Conservation (phyloP, 192 early-diverging fungal genomes). For the Helicostylum pulchrum region DNA sequence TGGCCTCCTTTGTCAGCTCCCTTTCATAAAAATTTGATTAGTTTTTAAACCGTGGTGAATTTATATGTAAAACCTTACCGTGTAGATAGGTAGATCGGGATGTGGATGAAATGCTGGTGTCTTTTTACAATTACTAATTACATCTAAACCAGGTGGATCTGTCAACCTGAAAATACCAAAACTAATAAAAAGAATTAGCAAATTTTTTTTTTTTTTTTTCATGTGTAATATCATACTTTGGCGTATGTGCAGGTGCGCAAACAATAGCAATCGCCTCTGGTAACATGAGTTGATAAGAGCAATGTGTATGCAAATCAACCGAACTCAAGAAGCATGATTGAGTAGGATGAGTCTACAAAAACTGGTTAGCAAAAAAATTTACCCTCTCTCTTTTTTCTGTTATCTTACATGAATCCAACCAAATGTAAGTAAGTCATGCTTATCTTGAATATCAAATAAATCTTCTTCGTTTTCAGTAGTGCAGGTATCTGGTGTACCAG, state of each 20-base stretch:
- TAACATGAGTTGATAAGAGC: slow-evolving; percentile 84
- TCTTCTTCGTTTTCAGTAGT: slow-evolving; percentile 83
- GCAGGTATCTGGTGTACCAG: slow-evolving; percentile 81
- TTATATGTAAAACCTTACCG: slow-evolving; percentile 29
- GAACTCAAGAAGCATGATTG: slow-evolving; percentile 94
- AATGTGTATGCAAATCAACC: slow-evolving; percentile 90
- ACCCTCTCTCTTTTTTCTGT: background rate
- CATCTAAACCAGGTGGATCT: slow-evolving; percentile 78
- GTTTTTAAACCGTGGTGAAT: background rate
- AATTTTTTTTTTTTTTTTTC: background rate
- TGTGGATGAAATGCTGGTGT: slow-evolving; percentile 83
- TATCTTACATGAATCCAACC: slow-evolving; percentile 82
- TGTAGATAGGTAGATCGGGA: slow-evolving; percentile 53
- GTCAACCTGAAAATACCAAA: slow-evolving; percentile 86
- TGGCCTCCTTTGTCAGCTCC: background rate
- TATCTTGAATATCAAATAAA: slow-evolving; percentile 71
- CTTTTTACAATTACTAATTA: slow-evolving; percentile 68
- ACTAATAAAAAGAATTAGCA: slow-evolving; percentile 25
- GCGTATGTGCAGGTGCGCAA: slow-evolving; percentile 67
- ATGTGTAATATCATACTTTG: slow-evolving; percentile 43
- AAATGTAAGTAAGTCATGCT: slow-evolving; percentile 72
- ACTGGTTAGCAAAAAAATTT: background rate
- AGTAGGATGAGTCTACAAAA: slow-evolving; percentile 74
- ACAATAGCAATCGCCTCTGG: slow-evolving; percentile 94
- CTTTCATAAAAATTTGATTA: background rate